Percentiles rank a stretch among this genome's conserved stretches.
These are phyloP conservation scores for Phytomonas francai DNA, from an alignment of 208 protist species.

Conservation along the genomic window DNA sequence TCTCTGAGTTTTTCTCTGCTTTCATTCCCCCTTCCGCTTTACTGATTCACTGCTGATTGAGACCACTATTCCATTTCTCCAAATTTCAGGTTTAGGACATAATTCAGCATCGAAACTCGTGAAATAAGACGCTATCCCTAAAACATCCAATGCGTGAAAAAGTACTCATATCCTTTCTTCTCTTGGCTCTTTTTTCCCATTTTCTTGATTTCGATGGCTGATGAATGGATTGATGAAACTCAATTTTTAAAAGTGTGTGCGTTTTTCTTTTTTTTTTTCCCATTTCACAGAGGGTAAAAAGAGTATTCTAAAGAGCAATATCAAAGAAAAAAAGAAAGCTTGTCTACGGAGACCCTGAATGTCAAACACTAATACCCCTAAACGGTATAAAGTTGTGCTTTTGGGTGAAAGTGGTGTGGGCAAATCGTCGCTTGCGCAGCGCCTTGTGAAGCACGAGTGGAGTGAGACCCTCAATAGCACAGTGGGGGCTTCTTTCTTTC, in stretches of 20 bases:
- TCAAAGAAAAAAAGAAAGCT: background rate
- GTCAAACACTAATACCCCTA: slow-evolving; percentile 6
- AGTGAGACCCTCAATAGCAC: slow-evolving; percentile 64
- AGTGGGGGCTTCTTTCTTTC: slow-evolving; percentile 80
- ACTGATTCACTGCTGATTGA: background rate
- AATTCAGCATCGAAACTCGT: background rate
- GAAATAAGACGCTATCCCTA: background rate
- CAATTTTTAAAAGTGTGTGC: slow-evolving; percentile 5
- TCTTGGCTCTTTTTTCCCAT: slow-evolving; percentile 10
- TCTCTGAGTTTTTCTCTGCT: background rate
- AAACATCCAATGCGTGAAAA: background rate
- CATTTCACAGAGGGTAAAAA: background rate
- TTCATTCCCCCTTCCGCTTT: background rate
- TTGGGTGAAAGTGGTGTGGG: slow-evolving; percentile 86
- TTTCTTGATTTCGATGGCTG: slow-evolving; percentile 11
- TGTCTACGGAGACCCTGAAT: background rate
- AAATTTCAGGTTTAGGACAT: background rate
- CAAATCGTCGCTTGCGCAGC: slow-evolving; percentile 85
- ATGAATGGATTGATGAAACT: background rate
- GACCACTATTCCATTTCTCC: background rate
- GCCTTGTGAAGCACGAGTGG: slow-evolving; percentile 75
- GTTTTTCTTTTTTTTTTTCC: background rate
- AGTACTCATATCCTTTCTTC: slow-evolving; percentile 6
- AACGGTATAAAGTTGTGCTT: slow-evolving; percentile 84
- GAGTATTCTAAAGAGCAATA: background rate